These are phyloP conservation scores for Candida morakotiae DNA, from an alignment of 805 yeast species.

Conservation along the genomic window DNA sequence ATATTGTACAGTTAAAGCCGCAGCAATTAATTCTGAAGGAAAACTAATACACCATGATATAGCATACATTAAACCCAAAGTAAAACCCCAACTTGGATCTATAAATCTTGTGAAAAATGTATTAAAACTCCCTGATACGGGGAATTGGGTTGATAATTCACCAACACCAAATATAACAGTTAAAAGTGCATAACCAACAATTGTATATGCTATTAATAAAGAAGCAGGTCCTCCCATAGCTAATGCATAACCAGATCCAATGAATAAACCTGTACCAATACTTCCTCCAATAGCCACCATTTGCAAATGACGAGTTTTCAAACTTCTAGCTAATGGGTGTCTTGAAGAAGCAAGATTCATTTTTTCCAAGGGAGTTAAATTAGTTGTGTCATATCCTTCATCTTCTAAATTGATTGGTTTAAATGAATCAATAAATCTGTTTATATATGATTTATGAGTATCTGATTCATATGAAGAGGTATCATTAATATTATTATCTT, in stretches of 20 bases:
- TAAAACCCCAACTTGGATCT: slow-evolving; percentile 34
- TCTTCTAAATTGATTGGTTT: slow-evolving; percentile 35
- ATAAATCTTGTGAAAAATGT: slow-evolving; percentile 33
- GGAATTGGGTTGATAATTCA: slow-evolving; percentile 52
- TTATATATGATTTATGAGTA: too few species aligned
- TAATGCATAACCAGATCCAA: slow-evolving; percentile 43
- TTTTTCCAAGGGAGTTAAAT: slow-evolving; percentile 36
- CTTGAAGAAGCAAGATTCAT: slow-evolving; percentile 36
- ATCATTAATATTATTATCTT: too few species aligned
- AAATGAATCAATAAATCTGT: slow-evolving; percentile 30
- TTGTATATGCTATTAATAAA: slow-evolving; percentile 49
- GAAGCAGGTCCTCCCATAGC: slow-evolving; percentile 38
- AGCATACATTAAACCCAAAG: slow-evolving; percentile 32
- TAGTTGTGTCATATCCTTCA: slow-evolving; percentile 37
- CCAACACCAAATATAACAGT: slow-evolving; percentile 59
- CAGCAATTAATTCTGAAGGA: slow-evolving; percentile 36
- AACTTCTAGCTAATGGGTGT: slow-evolving; percentile 42
- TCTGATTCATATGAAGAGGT: too few species aligned
- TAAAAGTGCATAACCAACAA: slow-evolving; percentile 54
- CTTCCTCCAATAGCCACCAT: slow-evolving; percentile 71
- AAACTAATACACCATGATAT: slow-evolving; percentile 31
- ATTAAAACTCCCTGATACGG: slow-evolving; percentile 35
- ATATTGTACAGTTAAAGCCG: slow-evolving; percentile 31
- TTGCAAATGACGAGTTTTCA: slow-evolving; percentile 48
- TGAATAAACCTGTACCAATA: slow-evolving; percentile 61